Base-by-base conservation (phyloP, 441 rosid genomes). In the Corymbia citriodora region DNA sequence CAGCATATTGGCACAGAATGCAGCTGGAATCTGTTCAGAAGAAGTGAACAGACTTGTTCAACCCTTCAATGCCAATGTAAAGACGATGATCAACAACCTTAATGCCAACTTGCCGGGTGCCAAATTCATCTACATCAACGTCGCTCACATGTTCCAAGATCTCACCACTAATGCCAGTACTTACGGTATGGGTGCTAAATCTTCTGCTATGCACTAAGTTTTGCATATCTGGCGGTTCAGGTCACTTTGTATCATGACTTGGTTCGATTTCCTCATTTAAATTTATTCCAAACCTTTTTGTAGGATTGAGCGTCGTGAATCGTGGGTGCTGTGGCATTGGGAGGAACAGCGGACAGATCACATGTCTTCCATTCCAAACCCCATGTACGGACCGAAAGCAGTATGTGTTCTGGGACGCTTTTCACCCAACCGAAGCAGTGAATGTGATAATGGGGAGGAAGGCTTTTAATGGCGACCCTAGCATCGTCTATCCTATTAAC, bases 271-370 rank as follows among this genome's bases (percentile, higher is more conserved):
- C 85, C n/a, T 12, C 52, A 79, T 79, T 40, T 23, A 74, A 19
- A 74, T 74, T 11, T 40, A 45, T 45, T 40, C 49, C 85, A 7
- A 79, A 79, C 17, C 45, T 79, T 79, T 79, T 59, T 68, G 85
- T 89, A 98, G 98, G 99, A 40, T 93, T 98, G 89, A 96, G 96
- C 49, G 97, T 96, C 3, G 90, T 91, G 55, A 95, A 96, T 89
- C 93, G 96, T 9, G 99, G 99, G 40, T 98, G 99, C 92, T 98
- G 99, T 61, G 99, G 99, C 2, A 95, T 98, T 9, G 99, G 99
- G 29, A 88, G 97, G 54, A 98, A 98, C 91, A 93, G 98, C 88
- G 99, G 99, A 50, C 98, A 98, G 18, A 96, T 98, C 45, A 97
- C 99, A 29, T 98, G 99, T 91, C 96, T 97, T 83, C 99, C 99